These are phyloP conservation scores for Exophiala bonariae DNA, from an alignment of 2,329 filamentous ascomycete species.

Conservation along the genomic window DNA sequence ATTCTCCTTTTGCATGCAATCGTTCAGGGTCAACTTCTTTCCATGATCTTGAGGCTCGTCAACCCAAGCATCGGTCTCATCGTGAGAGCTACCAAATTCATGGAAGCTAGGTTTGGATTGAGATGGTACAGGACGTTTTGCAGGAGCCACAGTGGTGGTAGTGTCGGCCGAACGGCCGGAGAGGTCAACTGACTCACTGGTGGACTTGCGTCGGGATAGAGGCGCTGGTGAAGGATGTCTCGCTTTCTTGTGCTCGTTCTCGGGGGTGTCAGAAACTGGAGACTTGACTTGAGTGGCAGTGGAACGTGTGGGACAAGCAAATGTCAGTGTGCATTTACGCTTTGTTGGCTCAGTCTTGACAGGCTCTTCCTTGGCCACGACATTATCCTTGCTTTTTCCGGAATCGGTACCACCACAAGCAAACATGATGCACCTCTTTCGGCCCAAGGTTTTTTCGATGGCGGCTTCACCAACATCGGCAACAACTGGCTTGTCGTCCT, in stretches of 20 bases:
- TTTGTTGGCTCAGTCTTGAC: conserved; percentile 35
- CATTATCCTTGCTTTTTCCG: conserved; percentile 36
- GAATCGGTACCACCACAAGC: conserved; percentile 72
- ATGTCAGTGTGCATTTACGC: conserved; percentile 47
- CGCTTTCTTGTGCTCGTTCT: conserved; percentile 28
- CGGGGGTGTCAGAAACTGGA: conserved; percentile 17
- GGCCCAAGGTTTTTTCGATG: conserved; percentile 65
- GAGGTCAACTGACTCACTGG: conserved; percentile 13
- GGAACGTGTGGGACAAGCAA: conserved; percentile 45
- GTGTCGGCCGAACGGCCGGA: conserved; percentile 20
- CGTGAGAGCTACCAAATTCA: conserved; percentile 82
- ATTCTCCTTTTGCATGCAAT: conserved; percentile 87
- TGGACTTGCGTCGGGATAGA: conserved; percentile 15
- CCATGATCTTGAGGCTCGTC: conserved; percentile 65
- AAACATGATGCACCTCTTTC: conserved; percentile 90
- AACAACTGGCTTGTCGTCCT: conserved; percentile 30
- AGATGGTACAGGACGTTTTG: neutral
- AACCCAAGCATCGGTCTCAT: conserved; percentile 90
- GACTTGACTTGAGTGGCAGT: conserved; percentile 24
- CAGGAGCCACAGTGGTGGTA: conserved; percentile 4
- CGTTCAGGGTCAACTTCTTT: conserved; percentile 79
- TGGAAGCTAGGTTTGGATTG: conserved; percentile 60
- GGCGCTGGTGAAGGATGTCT: conserved; percentile 41
- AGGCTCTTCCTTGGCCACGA: conserved; percentile 32
- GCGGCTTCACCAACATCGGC: conserved; percentile 52